Evolutionary conservation across 768 basidiomycete species (phyloP), one percentile per base, ranked within the genome.

Genomic region (Baorangia bicolor): DNA sequence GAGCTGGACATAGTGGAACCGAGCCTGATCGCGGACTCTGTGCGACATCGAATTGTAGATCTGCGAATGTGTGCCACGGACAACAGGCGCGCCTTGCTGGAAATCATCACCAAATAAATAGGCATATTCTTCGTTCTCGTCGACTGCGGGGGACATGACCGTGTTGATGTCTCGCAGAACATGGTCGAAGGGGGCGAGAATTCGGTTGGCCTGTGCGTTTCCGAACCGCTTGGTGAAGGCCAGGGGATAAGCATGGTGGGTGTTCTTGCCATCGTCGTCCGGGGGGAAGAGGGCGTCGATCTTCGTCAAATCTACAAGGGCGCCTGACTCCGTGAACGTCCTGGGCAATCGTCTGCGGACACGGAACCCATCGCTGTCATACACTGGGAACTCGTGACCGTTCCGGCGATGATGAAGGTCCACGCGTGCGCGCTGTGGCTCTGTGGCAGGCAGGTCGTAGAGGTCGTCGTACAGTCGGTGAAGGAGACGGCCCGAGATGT

Each of bases 11-110:
- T 43, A 53, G 9, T 57, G 51, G 3, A 53, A 60, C 0, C 51
- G 21, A 0, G 51, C 46, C 2, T 53, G 35, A 9, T 60, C 43
- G 0, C 35, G 38, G 0, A 58, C 51, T 0, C 48, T 13, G 7
- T 57, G 56, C 0, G 48, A 45, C 1, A 60, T 38, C 3, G 20
- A 10, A 10, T 60, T 60, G 18, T 60, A 57, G 0, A 57, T 49
- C 18, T 60, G 56, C 5, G 16, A 21, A 1, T 43, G 43, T 0
- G 35, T 39, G 0, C 55, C 58, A 14, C 2, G 12, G 4, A 56
- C 1, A 1, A 53, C 46, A 2, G 55, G 49, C 1, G 49, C 16
- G 12, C 35, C 47, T 2, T 14, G 33, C 2, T 23, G 21, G 11
- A 8, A 3, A 3, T 25, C 28, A 7, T 30, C 43, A 9, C 10